Conservation (phyloP, 129 eudicot genomes). For the Saussurea involucrata region DNA sequence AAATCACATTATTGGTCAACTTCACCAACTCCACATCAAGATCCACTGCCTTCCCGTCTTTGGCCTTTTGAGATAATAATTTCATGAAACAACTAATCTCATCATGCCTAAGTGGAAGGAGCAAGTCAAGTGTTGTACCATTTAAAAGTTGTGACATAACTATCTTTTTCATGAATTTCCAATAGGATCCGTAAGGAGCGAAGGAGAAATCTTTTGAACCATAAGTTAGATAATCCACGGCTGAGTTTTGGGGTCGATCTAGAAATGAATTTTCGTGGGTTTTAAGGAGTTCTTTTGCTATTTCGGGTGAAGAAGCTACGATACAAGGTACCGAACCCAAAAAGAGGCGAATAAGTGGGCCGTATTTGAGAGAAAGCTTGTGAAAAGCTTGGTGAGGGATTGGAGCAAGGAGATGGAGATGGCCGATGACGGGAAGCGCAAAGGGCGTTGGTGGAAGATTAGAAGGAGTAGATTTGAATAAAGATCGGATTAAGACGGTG, state of each 20-base stretch:
- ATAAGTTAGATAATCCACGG: conserved; percentile 12
- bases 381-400: conserved; percentile 35
- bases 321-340: conserved; percentile 35
- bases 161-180: conserved; percentile 54
- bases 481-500: background rate
- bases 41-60: conserved; percentile 23
- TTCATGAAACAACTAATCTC: conserved; percentile 32
- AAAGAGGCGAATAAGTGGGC: conserved; percentile 31
- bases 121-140: conserved; percentile 29
- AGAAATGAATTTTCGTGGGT: conserved; percentile 30
- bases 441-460: conserved; percentile 44
- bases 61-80: conserved; percentile 15
- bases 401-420: conserved; percentile 45
- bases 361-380: conserved; percentile 37
- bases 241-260: conserved; percentile 39
- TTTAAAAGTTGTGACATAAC: conserved; percentile 48
- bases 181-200: conserved; percentile 39
- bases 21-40: conserved; percentile 32
- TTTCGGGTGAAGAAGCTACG: conserved; percentile 36
- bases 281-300: conserved; percentile 41
- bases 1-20: conserved; percentile 49
- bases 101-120: conserved; percentile 30
- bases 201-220: conserved; percentile 22
- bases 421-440: conserved; percentile 48
- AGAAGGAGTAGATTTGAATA: background rate